A percentile compares a stretch with the other conserved stretches of the same genome.
phyloP scores from a whole-genome alignment of 108 stramenopile genomes.

The Cyclotella cryptica region DNA sequence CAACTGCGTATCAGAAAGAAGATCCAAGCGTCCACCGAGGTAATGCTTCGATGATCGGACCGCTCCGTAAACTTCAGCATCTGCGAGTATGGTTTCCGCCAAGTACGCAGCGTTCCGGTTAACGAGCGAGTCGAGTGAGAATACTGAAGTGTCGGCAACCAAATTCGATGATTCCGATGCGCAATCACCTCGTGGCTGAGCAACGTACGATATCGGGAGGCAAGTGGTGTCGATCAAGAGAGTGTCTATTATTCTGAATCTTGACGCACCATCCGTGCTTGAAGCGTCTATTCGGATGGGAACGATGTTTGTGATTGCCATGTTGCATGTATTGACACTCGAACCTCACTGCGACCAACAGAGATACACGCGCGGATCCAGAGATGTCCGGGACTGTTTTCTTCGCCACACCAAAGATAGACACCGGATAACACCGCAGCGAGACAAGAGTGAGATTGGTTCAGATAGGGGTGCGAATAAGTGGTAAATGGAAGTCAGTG shows the following conservation, averaged over 20 bases:
- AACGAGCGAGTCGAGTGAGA: constrained; percentile 40
- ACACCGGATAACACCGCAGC: too few relatives aligned
- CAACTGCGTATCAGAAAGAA: constrained; percentile 56
- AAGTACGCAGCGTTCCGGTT: constrained; percentile 64
- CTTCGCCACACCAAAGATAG: too few relatives aligned
- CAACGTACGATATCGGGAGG: constrained; percentile 59
- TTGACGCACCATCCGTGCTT: constrained; percentile 34
- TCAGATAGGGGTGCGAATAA: too few relatives aligned
- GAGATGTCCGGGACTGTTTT: too few relatives aligned
- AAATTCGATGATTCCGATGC: not conserved
- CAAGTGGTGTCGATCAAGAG: constrained; percentile 71
- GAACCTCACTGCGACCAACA: too few relatives aligned
- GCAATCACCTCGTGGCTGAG: too few relatives aligned
- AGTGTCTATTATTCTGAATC: constrained; percentile 67
- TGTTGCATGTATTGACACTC: too few relatives aligned
- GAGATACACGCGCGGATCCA: too few relatives aligned
- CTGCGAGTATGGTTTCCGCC: constrained; percentile 65
- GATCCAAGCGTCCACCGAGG: constrained; percentile 70
- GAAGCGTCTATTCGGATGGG: constrained; percentile 49
- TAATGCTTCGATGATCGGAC: constrained; percentile 67
- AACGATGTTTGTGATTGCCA: constrained; percentile 39
- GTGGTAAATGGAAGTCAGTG: too few relatives aligned
- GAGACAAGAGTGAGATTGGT: too few relatives aligned
- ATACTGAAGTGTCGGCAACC: not conserved
- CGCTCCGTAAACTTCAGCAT: constrained; percentile 77